Conservation (phyloP, 495 filamentous ascomycete species). For the Thozetella sp. region DNA sequence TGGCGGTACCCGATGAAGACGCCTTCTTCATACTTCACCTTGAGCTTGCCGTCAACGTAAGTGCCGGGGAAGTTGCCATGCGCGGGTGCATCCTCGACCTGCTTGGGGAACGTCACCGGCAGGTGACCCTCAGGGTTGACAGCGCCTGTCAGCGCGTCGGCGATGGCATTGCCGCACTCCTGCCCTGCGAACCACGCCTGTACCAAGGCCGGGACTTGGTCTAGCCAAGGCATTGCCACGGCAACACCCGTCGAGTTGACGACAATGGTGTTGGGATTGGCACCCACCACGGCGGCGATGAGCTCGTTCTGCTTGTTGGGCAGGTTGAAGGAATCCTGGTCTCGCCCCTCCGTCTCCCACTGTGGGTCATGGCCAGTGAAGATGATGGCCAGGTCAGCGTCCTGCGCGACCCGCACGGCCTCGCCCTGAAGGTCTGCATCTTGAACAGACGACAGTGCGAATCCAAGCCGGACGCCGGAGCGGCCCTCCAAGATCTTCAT, state of each 20-base stretch:
- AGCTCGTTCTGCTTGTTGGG: constrained; percentile 61
- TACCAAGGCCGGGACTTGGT: constrained; percentile 52
- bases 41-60: constrained; percentile 42
- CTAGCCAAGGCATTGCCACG: constrained; percentile 71
- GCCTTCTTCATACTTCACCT: constrained; percentile 62
- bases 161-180: constrained; percentile 68
- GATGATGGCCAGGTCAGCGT: constrained; percentile 60
- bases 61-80: constrained; percentile 56
- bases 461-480: neutral
- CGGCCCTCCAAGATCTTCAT: constrained; percentile 2
- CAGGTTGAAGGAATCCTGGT: constrained; percentile 68
- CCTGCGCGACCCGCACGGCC: neutral
- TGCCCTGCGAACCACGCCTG: constrained; percentile 71
- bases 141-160: constrained; percentile 56
- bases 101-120: constrained; percentile 53
- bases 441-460: neutral
- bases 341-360: constrained; percentile 76
- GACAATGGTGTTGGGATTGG: constrained; percentile 65
- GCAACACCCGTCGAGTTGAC: constrained; percentile 74
- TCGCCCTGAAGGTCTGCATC: neutral
- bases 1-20: constrained; percentile 66
- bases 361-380: constrained; percentile 71
- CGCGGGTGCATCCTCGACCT: constrained; percentile 61
- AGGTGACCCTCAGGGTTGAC: constrained; percentile 61
- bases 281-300: constrained; percentile 55